Conservation (phyloP, 2,329 filamentous ascomycete species). For the Monilinia polystroma region DNA sequence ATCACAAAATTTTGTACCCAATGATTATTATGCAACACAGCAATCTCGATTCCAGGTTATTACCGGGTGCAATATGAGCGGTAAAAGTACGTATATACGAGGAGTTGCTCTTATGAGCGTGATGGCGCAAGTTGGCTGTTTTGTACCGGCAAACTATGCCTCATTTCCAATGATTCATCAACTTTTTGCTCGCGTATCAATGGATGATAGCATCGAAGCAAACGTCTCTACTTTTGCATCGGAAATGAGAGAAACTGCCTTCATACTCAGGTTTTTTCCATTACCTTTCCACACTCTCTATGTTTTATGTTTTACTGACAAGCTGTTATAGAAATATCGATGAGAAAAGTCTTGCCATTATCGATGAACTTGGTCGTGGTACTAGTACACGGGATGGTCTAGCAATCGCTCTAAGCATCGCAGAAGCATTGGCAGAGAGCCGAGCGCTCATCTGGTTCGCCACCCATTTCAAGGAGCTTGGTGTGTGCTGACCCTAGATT, state of each 20-base stretch:
- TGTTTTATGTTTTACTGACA: conserved; percentile 7
- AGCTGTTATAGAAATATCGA: conserved; percentile 64
- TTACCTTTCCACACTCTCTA: too few relatives aligned
- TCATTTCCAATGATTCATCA: conserved; percentile 77
- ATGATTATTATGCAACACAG: conserved; percentile 82
- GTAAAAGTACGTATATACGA: conserved; percentile 93
- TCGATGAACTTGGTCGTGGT: conserved; percentile 89
- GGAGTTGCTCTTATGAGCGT: conserved; percentile 79
- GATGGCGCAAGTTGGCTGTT: conserved; percentile 92
- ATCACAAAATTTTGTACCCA: conserved; percentile 71
- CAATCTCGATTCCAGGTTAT: conserved; percentile 87
- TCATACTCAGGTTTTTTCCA: conserved; percentile 65
- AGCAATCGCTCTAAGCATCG: conserved; percentile 84
- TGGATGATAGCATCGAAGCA: conserved; percentile 82
- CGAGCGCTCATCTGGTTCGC: conserved; percentile 85
- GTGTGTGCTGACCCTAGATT: conserved; percentile 40
- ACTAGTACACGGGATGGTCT: conserved; percentile 88
- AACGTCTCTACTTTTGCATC: conserved; percentile 92
- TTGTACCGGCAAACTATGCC: conserved; percentile 83
- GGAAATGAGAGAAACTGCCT: conserved; percentile 95
- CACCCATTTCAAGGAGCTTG: conserved; percentile 84
- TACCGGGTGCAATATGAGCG: conserved; percentile 97
- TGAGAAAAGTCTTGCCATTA: conserved; percentile 71
- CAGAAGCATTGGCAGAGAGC: conserved; percentile 80
- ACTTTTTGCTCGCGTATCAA: conserved; percentile 83